Percentiles rank a stretch among this genome's conserved stretches.
Evolutionary conservation across 495 filamentous ascomycete genomes (phyloP).

Genomic region (Aspergillus ellipticus): DNA sequence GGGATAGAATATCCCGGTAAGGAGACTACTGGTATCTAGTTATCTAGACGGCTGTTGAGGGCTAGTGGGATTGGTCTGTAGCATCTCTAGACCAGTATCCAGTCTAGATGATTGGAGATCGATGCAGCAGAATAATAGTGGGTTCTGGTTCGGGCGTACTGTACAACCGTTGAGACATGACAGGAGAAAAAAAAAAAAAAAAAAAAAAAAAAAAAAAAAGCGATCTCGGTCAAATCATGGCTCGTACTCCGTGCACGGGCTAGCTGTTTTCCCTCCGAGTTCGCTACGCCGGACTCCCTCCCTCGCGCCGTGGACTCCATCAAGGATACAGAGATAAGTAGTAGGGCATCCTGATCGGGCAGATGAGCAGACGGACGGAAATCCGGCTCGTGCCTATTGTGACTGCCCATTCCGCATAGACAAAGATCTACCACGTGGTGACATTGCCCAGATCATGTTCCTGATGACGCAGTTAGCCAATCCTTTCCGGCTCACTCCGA

Average conservation of each 20-base stretch:
- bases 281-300: slow-evolving; percentile 9
- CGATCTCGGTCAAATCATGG: background rate
- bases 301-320: background rate
- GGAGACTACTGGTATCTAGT: no score
- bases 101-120: no score
- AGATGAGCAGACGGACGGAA: no score
- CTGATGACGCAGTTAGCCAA: slow-evolving; percentile 35
- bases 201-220: background rate
- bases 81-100: no score
- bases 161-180: background rate
- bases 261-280: no score
- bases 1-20: no score
- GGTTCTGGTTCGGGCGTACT: background rate
- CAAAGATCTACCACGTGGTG: slow-evolving; percentile 26
- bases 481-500: background rate
- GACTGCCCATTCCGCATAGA: background rate
- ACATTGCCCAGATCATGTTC: slow-evolving; percentile 80
- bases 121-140: background rate
- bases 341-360: no score
- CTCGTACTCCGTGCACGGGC: no score
- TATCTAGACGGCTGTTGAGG: no score
- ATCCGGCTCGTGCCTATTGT: no score
- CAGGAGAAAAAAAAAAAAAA: background rate
- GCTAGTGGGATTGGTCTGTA: no score
- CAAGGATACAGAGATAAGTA: no score